phyloP scores from a whole-genome alignment of 352 stramenopile species.

The Halophytophthora polymorphica region DNA sequence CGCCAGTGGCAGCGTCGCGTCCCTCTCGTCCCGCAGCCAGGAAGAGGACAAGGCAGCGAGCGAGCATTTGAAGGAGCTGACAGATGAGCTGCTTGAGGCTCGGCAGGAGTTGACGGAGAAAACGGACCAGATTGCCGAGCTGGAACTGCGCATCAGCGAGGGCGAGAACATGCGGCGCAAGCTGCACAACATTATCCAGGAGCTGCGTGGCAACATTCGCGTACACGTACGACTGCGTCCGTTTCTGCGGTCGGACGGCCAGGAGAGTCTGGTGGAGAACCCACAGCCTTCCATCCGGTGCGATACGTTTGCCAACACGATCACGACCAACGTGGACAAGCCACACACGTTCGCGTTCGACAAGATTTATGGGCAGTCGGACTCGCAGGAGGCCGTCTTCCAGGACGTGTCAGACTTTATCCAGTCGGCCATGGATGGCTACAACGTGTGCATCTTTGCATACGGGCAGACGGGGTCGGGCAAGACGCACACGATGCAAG shows the following conservation, averaged over 20 bases:
- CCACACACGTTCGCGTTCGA: constrained; percentile 96
- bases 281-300: constrained; percentile 56
- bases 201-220: constrained; percentile 98
- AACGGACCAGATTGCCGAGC: constrained; percentile 56
- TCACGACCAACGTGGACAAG: constrained; percentile 69
- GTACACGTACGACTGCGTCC: constrained; percentile 95
- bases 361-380: constrained; percentile 94
- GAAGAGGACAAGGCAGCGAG: constrained; percentile 48
- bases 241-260: constrained; percentile 84
- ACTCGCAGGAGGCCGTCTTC: constrained; percentile 96
- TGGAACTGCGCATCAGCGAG: constrained; percentile 62
- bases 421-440: constrained; percentile 95
- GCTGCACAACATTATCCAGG: constrained; percentile 99
- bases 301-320: constrained; percentile 68
- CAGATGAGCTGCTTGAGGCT: constrained; percentile 56
- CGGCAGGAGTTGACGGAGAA: constrained; percentile 67
- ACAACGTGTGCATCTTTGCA: constrained; percentile 98
- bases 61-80: constrained; percentile 63
- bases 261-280: constrained; percentile 41
- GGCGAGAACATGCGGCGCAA: constrained; percentile 84
- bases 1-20: constrained; percentile 9
- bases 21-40: constrained; percentile 2
- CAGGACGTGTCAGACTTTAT: constrained; percentile 87
- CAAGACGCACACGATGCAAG: constrained; percentile 99
- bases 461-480: constrained; percentile 97